phyloP scores from a whole-genome alignment of 2,329 filamentous ascomycete species.

The Colletotrichum gloeosporioides region DNA sequence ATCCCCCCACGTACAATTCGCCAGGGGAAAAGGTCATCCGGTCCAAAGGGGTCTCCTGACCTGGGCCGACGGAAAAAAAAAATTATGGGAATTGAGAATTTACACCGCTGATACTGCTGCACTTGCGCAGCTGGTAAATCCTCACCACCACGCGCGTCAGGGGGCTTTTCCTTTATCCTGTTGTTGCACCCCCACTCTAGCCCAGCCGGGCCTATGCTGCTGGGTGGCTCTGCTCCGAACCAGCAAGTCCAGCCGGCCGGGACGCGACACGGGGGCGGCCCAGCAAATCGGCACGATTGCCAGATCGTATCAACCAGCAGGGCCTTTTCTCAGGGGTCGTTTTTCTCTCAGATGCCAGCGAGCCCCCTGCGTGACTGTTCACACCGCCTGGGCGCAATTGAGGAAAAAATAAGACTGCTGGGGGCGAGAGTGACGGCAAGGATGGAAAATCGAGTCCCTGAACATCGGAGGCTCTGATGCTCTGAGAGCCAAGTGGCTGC shows the following conservation, averaged over 20 bases:
- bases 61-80: background rate
- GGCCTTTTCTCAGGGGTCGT: background rate
- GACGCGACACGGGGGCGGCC: background rate
- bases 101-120: background rate
- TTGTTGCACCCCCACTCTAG: background rate
- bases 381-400: slow-evolving; percentile 9
- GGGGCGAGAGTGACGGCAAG: background rate
- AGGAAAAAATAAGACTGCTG: background rate
- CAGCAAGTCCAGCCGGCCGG: slow-evolving; percentile 19
- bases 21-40: slow-evolving; percentile 10
- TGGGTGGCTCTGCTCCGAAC: background rate
- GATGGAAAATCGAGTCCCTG: background rate
- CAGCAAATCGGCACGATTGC: slow-evolving; percentile 21
- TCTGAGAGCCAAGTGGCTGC: background rate
- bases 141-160: background rate
- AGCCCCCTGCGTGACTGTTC: slow-evolving; percentile 15
- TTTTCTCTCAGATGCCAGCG: background rate
- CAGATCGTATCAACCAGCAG: slow-evolving; percentile 11
- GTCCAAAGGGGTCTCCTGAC: slow-evolving; percentile 7
- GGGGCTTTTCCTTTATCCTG: background rate
- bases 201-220: background rate
- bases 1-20: background rate
- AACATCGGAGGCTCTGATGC: background rate
- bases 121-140: background rate
- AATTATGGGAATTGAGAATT: background rate